Evolutionary conservation across 106 monocot genomes (phyloP).

Genomic region (Dioscorea dumetorum): DNA sequence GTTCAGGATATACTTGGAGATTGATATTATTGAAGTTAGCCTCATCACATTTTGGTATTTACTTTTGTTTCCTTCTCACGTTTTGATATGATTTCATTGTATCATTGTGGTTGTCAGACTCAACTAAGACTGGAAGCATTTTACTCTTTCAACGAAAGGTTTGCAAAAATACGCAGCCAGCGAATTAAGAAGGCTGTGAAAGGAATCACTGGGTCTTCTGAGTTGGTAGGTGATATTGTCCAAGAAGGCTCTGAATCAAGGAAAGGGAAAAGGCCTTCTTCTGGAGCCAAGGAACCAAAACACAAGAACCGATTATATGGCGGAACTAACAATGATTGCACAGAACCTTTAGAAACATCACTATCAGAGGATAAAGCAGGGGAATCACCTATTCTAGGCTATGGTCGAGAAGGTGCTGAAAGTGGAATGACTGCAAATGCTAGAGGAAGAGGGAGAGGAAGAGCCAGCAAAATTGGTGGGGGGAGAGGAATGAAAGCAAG

Average conservation of each 20-base stretch:
- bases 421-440: not conserved
- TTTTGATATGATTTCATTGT: not conserved
- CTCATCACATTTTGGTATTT: not conserved
- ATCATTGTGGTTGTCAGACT: slow-evolving; percentile 37
- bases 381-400: slow-evolving; percentile 10
- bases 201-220: slow-evolving; percentile 73
- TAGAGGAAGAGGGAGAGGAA: slow-evolving; percentile 11
- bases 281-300: not conserved
- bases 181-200: slow-evolving; percentile 91
- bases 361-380: slow-evolving; percentile 6
- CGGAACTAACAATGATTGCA: not conserved
- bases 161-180: slow-evolving; percentile 94
- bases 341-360: slow-evolving; percentile 10
- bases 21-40: not conserved
- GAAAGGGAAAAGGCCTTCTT: slow-evolving; percentile 12
- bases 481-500: slow-evolving; percentile 8
- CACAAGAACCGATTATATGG: slow-evolving; percentile 3
- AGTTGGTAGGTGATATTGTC: slow-evolving; percentile 29
- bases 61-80: not conserved
- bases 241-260: slow-evolving; percentile 9
- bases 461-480: slow-evolving; percentile 21
- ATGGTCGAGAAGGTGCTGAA: slow-evolving; percentile 5
- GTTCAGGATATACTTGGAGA: too few species aligned
- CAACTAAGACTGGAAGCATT: slow-evolving; percentile 91
- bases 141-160: slow-evolving; percentile 93